Evolutionary conservation across 1,284 basidiomycete species (phyloP).

Genomic region (Hemileia vastatrix): DNA sequence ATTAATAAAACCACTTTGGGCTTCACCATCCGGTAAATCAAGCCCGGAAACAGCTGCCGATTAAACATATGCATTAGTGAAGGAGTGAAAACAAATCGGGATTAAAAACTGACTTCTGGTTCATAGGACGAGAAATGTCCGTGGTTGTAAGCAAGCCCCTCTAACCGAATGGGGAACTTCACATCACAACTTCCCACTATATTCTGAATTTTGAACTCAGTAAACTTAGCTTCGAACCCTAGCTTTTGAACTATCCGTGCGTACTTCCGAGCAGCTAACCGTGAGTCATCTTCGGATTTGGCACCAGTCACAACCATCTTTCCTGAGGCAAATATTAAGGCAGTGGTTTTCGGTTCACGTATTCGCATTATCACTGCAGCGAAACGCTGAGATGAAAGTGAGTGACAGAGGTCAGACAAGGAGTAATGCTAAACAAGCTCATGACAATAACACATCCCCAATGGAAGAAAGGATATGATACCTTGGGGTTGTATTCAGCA

Average conservation of each 20-base stretch:
- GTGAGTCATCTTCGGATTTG: conserved; percentile 96
- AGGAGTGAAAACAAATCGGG: background rate
- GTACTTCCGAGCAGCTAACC: conserved; percentile 95
- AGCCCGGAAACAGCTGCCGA: conserved; percentile 85
- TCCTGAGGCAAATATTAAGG: conserved; percentile 97
- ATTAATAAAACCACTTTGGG: conserved; percentile 98
- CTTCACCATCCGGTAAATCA: conserved; percentile 99
- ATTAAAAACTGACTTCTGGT: conserved; percentile 66
- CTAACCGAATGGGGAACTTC: conserved; percentile 96
- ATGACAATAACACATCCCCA: background rate
- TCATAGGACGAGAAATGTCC: conserved; percentile 97
- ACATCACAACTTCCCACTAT: conserved; percentile 98
- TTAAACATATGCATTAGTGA: background rate
- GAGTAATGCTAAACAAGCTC: conserved; percentile 1
- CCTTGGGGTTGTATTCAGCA: conserved; percentile 99
- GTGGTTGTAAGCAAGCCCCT: conserved; percentile 95
- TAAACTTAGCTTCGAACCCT: conserved; percentile 98
- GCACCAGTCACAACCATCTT: conserved; percentile 99
- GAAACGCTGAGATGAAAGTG: conserved; percentile 74
- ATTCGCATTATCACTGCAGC: conserved; percentile 99
- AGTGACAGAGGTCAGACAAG: background rate
- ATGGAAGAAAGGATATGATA: conserved; percentile 50
- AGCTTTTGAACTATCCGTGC: conserved; percentile 99
- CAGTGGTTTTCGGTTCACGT: conserved; percentile 98
- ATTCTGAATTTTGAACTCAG: conserved; percentile 99